phyloP scores from a whole-genome alignment of 495 filamentous ascomycete species.

The Rhypophila decipiens region DNA sequence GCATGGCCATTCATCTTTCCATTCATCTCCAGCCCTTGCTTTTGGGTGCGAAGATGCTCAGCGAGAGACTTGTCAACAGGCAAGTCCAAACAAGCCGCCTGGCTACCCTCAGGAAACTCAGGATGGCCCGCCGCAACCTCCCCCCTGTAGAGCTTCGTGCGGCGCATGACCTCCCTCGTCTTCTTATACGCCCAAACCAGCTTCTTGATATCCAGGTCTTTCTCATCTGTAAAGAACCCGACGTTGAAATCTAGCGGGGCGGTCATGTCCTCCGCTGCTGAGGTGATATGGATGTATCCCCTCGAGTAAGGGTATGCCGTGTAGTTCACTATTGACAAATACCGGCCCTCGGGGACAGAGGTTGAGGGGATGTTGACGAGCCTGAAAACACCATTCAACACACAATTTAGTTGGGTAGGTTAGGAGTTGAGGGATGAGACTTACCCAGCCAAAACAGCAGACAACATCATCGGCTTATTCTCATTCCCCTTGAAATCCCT shows the following conservation, averaged over 20 bases:
- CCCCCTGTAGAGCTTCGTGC: constrained; percentile 46
- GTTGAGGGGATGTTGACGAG: not conserved
- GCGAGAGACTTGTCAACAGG: constrained; percentile 12
- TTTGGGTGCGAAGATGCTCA: too few species aligned
- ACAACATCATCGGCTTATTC: constrained; percentile 34
- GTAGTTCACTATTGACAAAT: constrained; percentile 27
- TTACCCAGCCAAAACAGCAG: constrained; percentile 5
- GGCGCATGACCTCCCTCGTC: constrained; percentile 48
- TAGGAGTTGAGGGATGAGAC: not conserved
- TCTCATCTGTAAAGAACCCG: constrained; percentile 37
- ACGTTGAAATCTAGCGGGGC: constrained; percentile 33
- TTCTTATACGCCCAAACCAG: constrained; percentile 50
- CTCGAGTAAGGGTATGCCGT: constrained; percentile 51
- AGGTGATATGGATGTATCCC: constrained; percentile 50
- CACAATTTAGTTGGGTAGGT: not conserved
- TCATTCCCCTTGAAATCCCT: constrained; percentile 34
- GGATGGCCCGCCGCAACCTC: constrained; percentile 47
- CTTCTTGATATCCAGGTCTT: constrained; percentile 35
- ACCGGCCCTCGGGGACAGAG: constrained; percentile 1
- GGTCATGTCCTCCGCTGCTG: constrained; percentile 22
- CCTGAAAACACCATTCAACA: not conserved
- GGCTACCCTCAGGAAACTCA: constrained; percentile 37
- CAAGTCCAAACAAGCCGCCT: constrained; percentile 36
- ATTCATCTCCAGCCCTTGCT: too few species aligned
- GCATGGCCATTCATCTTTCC: too few species aligned